Conservation (phyloP, 2,329 filamentous ascomycete genomes). For the Fusarium tjaetaba region DNA sequence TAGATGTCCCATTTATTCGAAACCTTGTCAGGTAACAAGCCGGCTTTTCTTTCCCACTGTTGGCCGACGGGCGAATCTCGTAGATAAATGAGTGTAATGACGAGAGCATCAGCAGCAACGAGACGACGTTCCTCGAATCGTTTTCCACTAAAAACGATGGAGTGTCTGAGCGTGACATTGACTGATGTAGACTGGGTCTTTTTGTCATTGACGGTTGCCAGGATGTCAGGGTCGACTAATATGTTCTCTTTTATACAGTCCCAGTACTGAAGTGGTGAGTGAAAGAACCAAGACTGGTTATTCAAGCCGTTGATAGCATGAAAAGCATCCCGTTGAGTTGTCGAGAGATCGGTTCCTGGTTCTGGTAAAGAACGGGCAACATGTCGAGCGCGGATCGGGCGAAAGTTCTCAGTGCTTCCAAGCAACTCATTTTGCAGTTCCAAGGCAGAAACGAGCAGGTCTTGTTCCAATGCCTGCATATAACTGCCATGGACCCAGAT, state of each 20-base stretch:
- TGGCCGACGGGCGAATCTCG: conserved; percentile 70
- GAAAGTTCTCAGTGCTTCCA: conserved; percentile 66
- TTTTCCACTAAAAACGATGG: conserved; percentile 86
- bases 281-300: conserved; percentile 77
- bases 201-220: conserved; percentile 74
- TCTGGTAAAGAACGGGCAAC: conserved; percentile 43
- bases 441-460: conserved; percentile 73
- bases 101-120: conserved; percentile 78
- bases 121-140: conserved; percentile 74
- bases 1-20: conserved; percentile 72
- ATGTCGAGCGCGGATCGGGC: conserved; percentile 54
- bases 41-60: conserved; percentile 71
- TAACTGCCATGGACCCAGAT: conserved; percentile 85
- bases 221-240: conserved; percentile 67
- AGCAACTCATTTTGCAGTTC: conserved; percentile 76
- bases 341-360: conserved; percentile 51
- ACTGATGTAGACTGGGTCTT: conserved; percentile 71
- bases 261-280: conserved; percentile 87
- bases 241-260: conserved; percentile 70
- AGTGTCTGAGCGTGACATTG: conserved; percentile 79
- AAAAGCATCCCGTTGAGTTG: conserved; percentile 61
- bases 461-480: conserved; percentile 76
- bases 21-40: conserved; percentile 60
- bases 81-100: conserved; percentile 79
- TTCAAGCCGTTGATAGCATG: conserved; percentile 69